These are phyloP conservation scores for Copromyces sp. DNA, from an alignment of 495 filamentous ascomycete genomes.

Conservation along the genomic window DNA sequence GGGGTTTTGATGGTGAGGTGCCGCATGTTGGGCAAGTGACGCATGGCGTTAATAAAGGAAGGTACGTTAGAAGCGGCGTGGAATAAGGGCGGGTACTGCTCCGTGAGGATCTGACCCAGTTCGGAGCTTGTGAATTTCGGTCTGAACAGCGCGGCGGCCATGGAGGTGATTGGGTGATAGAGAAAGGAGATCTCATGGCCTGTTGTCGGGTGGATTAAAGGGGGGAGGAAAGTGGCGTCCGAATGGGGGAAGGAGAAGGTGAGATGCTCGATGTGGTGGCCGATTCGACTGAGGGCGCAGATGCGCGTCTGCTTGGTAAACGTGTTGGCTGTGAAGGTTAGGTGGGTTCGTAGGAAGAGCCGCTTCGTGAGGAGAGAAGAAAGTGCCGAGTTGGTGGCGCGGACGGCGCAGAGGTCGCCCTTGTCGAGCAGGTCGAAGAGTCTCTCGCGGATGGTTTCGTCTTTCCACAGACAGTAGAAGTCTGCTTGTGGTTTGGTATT, in stretches of 20 bases:
- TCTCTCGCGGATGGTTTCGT: constrained; percentile 35
- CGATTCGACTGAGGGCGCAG: constrained; percentile 59
- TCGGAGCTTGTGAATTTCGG: constrained; percentile 55
- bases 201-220: constrained; percentile 57
- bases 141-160: constrained; percentile 33
- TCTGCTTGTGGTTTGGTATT: constrained; percentile 25
- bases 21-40: constrained; percentile 48
- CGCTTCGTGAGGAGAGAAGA: constrained; percentile 42
- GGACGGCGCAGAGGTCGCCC: constrained; percentile 39
- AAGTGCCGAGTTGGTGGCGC: constrained; percentile 39
- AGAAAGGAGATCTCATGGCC: constrained; percentile 65
- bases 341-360: constrained; percentile 42
- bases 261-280: constrained; percentile 58
- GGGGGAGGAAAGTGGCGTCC: constrained; percentile 62
- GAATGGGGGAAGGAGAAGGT: constrained; percentile 62
- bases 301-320: constrained; percentile 60
- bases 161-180: constrained; percentile 57
- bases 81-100: constrained; percentile 74
- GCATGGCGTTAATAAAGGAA: constrained; percentile 62
- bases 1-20: constrained; percentile 63
- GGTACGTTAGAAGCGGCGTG: constrained; percentile 76
- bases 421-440: constrained; percentile 42
- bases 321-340: constrained; percentile 59
- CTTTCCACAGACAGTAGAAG: constrained; percentile 46
- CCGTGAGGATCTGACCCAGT: constrained; percentile 59